A percentile compares a stretch with the other conserved stretches of the same genome.
Evolutionary conservation across 1,284 basidiomycete species (phyloP).

Genomic region (Neolentinus lepideus): DNA sequence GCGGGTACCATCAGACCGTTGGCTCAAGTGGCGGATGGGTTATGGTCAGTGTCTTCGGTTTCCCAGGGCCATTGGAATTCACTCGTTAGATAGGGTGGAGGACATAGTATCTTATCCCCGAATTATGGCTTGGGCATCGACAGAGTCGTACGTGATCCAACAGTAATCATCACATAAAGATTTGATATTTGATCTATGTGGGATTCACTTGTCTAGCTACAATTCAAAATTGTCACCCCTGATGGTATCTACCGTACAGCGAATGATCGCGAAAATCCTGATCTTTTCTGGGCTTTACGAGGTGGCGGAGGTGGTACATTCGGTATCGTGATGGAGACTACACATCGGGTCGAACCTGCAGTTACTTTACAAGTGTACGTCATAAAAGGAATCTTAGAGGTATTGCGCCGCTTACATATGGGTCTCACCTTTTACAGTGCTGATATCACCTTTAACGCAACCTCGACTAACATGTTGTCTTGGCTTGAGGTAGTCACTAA

Average conservation of each 20-base stretch:
- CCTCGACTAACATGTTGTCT: background rate
- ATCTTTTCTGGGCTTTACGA: conserved; percentile 44
- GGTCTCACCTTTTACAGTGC: no score
- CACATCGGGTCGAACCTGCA: background rate
- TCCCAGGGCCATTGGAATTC: background rate
- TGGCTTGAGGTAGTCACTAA: no score
- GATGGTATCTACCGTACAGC: conserved; percentile 15
- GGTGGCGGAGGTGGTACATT: conserved; percentile 42
- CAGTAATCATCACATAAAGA: no score
- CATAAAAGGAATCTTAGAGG: background rate
- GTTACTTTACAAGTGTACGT: background rate
- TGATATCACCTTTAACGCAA: background rate
- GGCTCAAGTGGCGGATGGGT: conserved; percentile 24
- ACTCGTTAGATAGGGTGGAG: conserved; percentile 32
- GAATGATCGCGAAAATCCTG: conserved; percentile 27
- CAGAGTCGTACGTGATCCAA: conserved; percentile 17
- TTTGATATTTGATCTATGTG: no score
- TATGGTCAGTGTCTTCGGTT: conserved; percentile 12
- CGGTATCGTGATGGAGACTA: conserved; percentile 26
- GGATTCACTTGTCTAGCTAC: no score
- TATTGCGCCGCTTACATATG: no score
- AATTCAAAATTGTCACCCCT: no score
- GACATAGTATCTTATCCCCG: conserved; percentile 34
- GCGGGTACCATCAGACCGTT: conserved; percentile 24
- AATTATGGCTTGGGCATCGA: conserved; percentile 31